phyloP scores from a whole-genome alignment of 1,284 basidiomycete species.

The Heliocybe sulcata region DNA sequence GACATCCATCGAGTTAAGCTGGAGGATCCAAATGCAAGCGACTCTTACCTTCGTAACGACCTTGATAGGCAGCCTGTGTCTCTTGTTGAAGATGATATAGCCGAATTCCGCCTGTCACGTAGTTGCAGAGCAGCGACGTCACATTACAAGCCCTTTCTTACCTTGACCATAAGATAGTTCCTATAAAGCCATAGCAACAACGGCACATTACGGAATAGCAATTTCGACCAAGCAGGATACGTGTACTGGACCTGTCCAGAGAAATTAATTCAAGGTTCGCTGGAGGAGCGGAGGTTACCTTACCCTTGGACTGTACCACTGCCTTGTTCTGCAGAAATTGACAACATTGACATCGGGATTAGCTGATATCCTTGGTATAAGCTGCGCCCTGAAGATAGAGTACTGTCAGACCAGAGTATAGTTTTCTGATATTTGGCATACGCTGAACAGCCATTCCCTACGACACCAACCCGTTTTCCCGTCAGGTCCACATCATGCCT shows the following conservation, averaged over 20 bases:
- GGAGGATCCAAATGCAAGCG: background rate
- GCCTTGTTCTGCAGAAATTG: conserved; percentile 46
- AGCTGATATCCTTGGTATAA: conserved; percentile 41
- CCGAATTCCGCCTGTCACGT: conserved; percentile 6
- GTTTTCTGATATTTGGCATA: conserved; percentile 21
- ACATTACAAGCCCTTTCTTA: conserved; percentile 14
- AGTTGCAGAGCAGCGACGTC: background rate
- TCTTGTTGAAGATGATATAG: conserved; percentile 1
- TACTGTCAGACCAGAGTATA: conserved; percentile 6
- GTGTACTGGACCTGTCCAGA: conserved; percentile 25
- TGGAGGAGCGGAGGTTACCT: conserved; percentile 11
- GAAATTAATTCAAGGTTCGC: background rate
- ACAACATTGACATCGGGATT: conserved; percentile 41
- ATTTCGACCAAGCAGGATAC: conserved; percentile 36
- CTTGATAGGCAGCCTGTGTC: conserved; percentile 3
- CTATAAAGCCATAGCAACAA: conserved; percentile 38
- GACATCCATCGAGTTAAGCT: background rate
- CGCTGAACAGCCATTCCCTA: conserved; percentile 62
- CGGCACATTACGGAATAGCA: conserved; percentile 43
- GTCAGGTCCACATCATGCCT: conserved; percentile 43
- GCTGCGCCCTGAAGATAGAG: conserved; percentile 35
- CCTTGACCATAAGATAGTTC: conserved; percentile 35
- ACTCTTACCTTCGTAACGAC: conserved; percentile 8
- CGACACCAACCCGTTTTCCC: conserved; percentile 49
- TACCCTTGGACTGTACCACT: conserved; percentile 42